A percentile compares a stretch with the other conserved stretches of the same genome.
Conservation (phyloP, 1,139 yeast genomes). For the Wickerhamomyces sp. region DNA sequence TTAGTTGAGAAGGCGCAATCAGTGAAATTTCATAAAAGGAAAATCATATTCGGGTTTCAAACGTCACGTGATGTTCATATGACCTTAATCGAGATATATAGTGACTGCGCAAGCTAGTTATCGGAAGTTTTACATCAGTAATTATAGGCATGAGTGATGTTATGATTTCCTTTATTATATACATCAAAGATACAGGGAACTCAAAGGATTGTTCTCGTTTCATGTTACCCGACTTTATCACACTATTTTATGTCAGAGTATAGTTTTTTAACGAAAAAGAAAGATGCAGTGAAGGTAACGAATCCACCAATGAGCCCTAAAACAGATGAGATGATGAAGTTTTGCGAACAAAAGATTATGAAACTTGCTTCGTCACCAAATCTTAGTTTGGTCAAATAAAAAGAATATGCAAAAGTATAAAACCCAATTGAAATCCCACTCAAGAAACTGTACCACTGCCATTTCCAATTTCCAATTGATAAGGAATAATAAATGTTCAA, state of each 20-base stretch:
- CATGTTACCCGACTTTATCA: background rate
- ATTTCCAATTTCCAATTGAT: constrained; percentile 24
- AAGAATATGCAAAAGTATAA: constrained; percentile 19
- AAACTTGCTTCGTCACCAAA: constrained; percentile 22
- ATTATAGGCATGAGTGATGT: no score
- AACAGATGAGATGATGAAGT: constrained; percentile 15
- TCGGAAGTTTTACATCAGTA: no score
- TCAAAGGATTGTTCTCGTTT: background rate
- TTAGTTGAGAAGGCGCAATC: no score
- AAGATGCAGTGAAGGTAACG: constrained; percentile 15
- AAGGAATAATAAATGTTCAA: constrained; percentile 19
- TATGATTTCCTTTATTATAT: no score
- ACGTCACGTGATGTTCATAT: no score
- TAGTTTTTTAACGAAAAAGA: constrained; percentile 14
- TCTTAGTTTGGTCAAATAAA: constrained; percentile 20
- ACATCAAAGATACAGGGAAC: no score
- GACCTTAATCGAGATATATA: no score
- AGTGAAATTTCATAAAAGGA: no score
- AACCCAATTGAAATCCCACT: constrained; percentile 21
- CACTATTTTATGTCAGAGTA: constrained; percentile 6
- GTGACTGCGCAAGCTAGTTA: no score
- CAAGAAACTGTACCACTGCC: constrained; percentile 23
- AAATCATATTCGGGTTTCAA: no score
- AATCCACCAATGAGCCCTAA: constrained; percentile 20
- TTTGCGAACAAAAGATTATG: constrained; percentile 18